Evolutionary conservation across 768 basidiomycete genomes (phyloP), one percentile per base, ranked within the genome.

Genomic region (Podaxis carcinomalis): DNA sequence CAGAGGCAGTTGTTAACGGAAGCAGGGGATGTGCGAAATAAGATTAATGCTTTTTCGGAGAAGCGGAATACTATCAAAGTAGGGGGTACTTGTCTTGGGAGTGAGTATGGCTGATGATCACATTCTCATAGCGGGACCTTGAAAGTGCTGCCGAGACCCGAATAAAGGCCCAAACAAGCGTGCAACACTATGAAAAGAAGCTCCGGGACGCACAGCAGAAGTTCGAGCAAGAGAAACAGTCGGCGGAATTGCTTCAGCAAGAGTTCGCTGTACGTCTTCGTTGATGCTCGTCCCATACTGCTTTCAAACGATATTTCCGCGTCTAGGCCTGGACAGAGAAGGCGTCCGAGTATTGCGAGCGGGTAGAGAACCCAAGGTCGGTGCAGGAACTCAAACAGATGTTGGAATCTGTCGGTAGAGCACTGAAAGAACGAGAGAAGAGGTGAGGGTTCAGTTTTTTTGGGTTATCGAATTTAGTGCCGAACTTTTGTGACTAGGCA

Each of bases 351-450:
- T 87, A 84, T 66, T 92, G 87, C 61, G 79, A 75, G 19, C 80
- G 77, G 14, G 75, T 86, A 25, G 74, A 76, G 11, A 84, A 84
- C 58, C 85, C 84, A 19, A 84, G 93, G 21, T 79, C 78, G 56
- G 74, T 78, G 0, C 80, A 81, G 0, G 78, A 74, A 3, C 78
- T 95, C 27, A 68, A 90, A 55, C 80, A 83, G 9, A 77, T 83
- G 51, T 78, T 94, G 27, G 79, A 87, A 0, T 84, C 85, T 2
- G 81, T 88, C 3, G 75, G 87, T 65, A 77, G 76, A 27, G 87
- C 90, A 1, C 69, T 95, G 64, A 77, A 83, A 61, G 84, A 86
- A 65, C 83, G 88, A 27, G 88, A 89, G 70, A 83, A 77, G 66
- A 78, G 73, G 91, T 88, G 63, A 10, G 78, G 68, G 16, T 16